phyloP scores from a whole-genome alignment of 1,139 yeast species.

The Yamadazyma blattariae region DNA sequence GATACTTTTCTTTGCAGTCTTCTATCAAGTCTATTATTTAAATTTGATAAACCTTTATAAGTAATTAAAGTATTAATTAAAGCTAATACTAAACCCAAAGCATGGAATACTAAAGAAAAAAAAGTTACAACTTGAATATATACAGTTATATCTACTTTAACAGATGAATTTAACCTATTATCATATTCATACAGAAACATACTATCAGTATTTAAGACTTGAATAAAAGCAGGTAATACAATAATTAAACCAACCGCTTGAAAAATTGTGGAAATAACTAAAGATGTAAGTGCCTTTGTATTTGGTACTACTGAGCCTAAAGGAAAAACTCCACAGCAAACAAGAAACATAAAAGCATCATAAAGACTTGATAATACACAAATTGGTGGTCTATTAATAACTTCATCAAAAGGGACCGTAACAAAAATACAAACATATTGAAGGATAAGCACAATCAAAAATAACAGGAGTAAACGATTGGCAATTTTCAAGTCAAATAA shows the following conservation, averaged over 20 bases:
- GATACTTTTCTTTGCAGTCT: conserved; percentile 4
- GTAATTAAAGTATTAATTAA: conserved; percentile 11
- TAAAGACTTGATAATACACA: conserved; percentile 25
- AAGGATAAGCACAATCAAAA: conserved; percentile 28
- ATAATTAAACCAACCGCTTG: conserved; percentile 23
- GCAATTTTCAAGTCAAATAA: conserved; percentile 13
- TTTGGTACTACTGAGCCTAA: conserved; percentile 14
- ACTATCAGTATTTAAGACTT: conserved; percentile 17
- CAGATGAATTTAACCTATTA: conserved; percentile 8
- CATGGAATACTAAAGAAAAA: conserved; percentile 13
- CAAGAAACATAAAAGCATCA: conserved; percentile 25
- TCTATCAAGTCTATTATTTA: conserved; percentile 21
- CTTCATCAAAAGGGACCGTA: conserved; percentile 42
- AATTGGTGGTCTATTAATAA: conserved; percentile 37
- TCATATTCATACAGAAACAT: conserved; percentile 29
- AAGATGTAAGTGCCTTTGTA: conserved; percentile 19
- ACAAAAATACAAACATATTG: conserved; percentile 40
- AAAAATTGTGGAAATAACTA: conserved; percentile 17
- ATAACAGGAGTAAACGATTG: conserved; percentile 21
- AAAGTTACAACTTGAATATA: conserved; percentile 17
- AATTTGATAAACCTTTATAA: conserved; percentile 15
- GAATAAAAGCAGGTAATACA: conserved; percentile 18
- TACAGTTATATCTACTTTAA: conserved; percentile 25
- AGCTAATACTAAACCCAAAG: conserved; percentile 12
- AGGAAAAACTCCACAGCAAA: conserved; percentile 17